Percentiles rank a stretch among this genome's conserved stretches.
Conservation (phyloP, 2,329 filamentous ascomycete genomes). For the Nemania diffusa region DNA sequence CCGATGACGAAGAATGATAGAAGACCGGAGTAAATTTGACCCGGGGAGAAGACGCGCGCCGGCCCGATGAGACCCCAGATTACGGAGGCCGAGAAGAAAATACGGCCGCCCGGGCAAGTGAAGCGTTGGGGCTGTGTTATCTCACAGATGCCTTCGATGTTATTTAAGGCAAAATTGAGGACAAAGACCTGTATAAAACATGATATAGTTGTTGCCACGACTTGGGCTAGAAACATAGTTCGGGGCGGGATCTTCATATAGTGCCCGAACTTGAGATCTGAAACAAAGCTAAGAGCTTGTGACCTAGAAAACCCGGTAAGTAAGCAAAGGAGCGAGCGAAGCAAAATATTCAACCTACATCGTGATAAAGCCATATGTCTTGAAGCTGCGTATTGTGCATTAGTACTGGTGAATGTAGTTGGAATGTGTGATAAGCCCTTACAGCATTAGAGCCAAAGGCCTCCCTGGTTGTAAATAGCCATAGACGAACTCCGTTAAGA, state of each 20-base stretch:
- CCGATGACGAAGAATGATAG: constrained; percentile 70
- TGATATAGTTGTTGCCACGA: constrained; percentile 72
- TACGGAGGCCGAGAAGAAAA: constrained; percentile 74
- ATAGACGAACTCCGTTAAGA: constrained; percentile 78
- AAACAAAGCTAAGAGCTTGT: constrained; percentile 71
- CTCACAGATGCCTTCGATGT: constrained; percentile 73
- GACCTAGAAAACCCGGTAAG: constrained; percentile 51
- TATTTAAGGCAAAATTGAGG: constrained; percentile 68
- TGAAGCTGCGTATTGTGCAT: constrained; percentile 59
- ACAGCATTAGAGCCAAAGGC: constrained; percentile 79
- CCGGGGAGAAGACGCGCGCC: constrained; percentile 70
- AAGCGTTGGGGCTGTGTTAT: constrained; percentile 67
- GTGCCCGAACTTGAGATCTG: constrained; percentile 76
- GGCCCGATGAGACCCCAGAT: constrained; percentile 76
- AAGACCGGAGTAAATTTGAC: constrained; percentile 69
- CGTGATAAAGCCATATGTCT: constrained; percentile 71
- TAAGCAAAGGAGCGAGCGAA: neutral
- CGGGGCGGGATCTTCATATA: constrained; percentile 75
- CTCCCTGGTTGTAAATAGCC: constrained; percentile 80
- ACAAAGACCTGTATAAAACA: constrained; percentile 74
- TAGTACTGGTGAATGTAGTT: constrained; percentile 29
- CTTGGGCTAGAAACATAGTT: constrained; percentile 73
- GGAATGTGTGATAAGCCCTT: constrained; percentile 35
- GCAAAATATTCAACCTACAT: constrained; percentile 56
- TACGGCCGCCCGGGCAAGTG: constrained; percentile 70